Conservation (phyloP, 2,329 filamentous ascomycete species). For the Orbilia ellipsospora region DNA sequence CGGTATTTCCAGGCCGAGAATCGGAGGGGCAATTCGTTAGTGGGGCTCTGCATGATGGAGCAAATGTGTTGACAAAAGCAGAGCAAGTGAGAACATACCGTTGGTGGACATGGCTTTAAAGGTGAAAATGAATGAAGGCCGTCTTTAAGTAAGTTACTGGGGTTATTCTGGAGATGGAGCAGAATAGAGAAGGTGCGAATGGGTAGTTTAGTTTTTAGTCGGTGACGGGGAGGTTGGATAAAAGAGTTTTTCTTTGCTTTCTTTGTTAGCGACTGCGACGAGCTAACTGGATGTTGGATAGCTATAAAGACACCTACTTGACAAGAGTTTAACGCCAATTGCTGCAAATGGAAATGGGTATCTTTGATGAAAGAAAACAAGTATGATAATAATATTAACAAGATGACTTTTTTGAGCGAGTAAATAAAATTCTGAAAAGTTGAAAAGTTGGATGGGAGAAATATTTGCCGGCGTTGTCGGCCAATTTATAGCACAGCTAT, state of each 20-base stretch:
- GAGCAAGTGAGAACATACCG: constrained; percentile 29
- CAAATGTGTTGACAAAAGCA: constrained; percentile 1
- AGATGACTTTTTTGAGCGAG: constrained; percentile 15
- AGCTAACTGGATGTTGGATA: background rate
- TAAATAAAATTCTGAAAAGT: background rate
- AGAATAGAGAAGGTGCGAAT: constrained; percentile 55
- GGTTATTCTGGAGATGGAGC: constrained; percentile 29
- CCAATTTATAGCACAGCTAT: constrained; percentile 41
- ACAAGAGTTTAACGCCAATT: constrained; percentile 50
- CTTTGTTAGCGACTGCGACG: constrained; percentile 36
- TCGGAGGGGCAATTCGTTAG: constrained; percentile 43
- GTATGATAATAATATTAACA: constrained; percentile 13
- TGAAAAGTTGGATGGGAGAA: constrained; percentile 14
- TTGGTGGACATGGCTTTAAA: constrained; percentile 40
- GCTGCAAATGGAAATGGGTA: constrained; percentile 47
- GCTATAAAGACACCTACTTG: constrained; percentile 24
- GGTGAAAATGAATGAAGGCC: constrained; percentile 8
- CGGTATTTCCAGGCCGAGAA: constrained; percentile 17
- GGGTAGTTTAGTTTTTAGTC: constrained; percentile 8
- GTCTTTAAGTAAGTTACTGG: constrained; percentile 4
- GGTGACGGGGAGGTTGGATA: constrained; percentile 22
- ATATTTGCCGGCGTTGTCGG: constrained; percentile 36
- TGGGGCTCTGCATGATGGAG: constrained; percentile 9
- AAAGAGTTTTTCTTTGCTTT: constrained; percentile 43
- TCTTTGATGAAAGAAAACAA: constrained; percentile 37